phyloP scores from a whole-genome alignment of 2,329 filamentous ascomycete genomes.

The Colletotrichum limetticola region DNA sequence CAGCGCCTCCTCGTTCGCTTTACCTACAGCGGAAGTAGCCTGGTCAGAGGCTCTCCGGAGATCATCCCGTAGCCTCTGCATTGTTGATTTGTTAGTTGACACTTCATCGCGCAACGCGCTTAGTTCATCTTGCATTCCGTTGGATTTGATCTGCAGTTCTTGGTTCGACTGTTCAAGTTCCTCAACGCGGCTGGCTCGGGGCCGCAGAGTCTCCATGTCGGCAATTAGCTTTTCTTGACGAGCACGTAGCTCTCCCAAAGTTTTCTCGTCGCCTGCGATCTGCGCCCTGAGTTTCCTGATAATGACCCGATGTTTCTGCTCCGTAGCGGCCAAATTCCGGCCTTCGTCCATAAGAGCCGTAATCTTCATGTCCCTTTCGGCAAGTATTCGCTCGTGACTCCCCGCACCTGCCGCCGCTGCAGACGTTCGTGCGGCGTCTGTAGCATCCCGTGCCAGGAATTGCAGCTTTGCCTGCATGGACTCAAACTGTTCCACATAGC shows the following conservation, averaged over 20 bases:
- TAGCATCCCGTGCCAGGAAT: constrained; percentile 84
- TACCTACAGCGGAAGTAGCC: constrained; percentile 73
- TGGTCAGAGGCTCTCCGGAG: constrained; percentile 74
- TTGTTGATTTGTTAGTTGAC: constrained; percentile 70
- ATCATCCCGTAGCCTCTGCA: constrained; percentile 76
- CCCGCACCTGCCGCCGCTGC: constrained; percentile 71
- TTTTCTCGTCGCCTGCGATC: constrained; percentile 73
- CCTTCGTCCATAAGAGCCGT: constrained; percentile 92
- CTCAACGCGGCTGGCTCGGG: constrained; percentile 59
- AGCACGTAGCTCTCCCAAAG: constrained; percentile 67
- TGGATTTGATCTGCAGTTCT: constrained; percentile 39
- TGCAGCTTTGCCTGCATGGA: constrained; percentile 90
- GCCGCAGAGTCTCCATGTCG: constrained; percentile 59
- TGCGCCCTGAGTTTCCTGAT: constrained; percentile 84
- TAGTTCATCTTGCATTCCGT: constrained; percentile 51
- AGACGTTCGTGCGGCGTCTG: constrained; percentile 78
- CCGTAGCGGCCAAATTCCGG: constrained; percentile 84
- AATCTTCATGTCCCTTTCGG: constrained; percentile 91
- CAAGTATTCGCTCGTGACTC: constrained; percentile 80
- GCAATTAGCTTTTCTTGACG: constrained; percentile 68
- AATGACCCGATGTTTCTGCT: constrained; percentile 83
- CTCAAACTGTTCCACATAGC: constrained; percentile 90
- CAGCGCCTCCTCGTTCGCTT: constrained; percentile 73
- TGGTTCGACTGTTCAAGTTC: constrained; percentile 64
- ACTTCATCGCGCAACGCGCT: constrained; percentile 71